Evolutionary conservation across 2,329 filamentous ascomycete genomes (phyloP), one percentile per base, ranked within the genome.

Genomic region (Neofusicoccum sp.): DNA sequence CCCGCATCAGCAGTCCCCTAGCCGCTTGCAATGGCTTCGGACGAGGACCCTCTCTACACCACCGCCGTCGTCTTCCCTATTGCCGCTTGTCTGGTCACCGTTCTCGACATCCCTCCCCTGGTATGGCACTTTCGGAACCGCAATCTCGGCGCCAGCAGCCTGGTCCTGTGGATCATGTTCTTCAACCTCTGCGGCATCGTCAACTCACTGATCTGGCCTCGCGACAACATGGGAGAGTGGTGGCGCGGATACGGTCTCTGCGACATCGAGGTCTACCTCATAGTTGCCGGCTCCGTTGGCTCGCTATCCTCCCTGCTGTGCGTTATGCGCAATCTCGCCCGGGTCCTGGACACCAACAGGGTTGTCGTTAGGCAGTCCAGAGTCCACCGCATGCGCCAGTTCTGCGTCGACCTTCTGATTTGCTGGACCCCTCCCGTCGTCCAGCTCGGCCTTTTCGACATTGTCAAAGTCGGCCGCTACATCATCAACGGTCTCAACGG

Each of bases 181-280:
- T 70, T 80, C 61, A 87, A 88, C 66, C 60, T 86, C 58, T 79
- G 83, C 69, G 82, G 79, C 64, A 78, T 86, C 63, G 71, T 85
- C 76, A 89, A 90, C 67, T 78, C 86, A 1, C 70, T 88, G 53
- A 80, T 89, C 63, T 90, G 87, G 87, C 80, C 82, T 0, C 82
- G 78, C 6, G 84, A 87, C 64, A 75, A 88, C 64, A 67, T 82
- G 11, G 38, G 67, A 0, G 70, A 74, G 5, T 86, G 83, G 81
- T 90, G 81, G 80, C 71, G 80, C 61, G 88, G 88, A 4, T 68
- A 70, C 4, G 81, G 80, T 2, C 81, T 87, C 61, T 90, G 88
- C 72, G 87, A 90, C 69, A 74, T 90, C 51, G 80, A 89, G 65
- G 77, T 81, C 58, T 85, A 86, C 63, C 67, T 89, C 34, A 78